These are phyloP conservation scores for Aspergillus costaricaensis DNA, from an alignment of 2,329 filamentous ascomycete species.

Conservation along the genomic window DNA sequence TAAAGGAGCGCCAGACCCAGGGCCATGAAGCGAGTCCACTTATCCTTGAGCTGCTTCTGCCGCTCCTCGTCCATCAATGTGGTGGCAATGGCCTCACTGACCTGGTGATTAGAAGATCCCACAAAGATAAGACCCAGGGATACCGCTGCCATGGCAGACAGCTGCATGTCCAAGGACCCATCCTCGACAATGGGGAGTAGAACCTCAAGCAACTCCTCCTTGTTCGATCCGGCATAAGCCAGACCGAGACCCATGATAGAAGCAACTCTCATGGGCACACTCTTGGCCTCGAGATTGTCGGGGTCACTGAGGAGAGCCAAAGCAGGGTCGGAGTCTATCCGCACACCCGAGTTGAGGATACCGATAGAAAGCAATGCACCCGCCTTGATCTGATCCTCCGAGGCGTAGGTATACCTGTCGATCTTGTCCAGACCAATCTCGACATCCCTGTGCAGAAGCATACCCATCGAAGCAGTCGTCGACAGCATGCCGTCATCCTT, in stretches of 20 bases:
- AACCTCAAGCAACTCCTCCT: constrained; percentile 80
- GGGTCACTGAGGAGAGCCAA: constrained; percentile 80
- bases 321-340: constrained; percentile 85
- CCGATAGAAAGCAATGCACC: constrained; percentile 91
- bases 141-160: constrained; percentile 93
- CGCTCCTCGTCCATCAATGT: constrained; percentile 93
- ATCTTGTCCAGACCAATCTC: constrained; percentile 91
- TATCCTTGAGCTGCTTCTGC: constrained; percentile 87
- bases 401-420: constrained; percentile 86
- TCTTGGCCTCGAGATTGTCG: constrained; percentile 77
- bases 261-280: constrained; percentile 73
- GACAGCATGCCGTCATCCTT: constrained; percentile 98
- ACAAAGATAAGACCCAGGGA: constrained; percentile 89
- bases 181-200: constrained; percentile 87
- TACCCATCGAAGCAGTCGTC: constrained; percentile 89
- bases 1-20: constrained; percentile 90
- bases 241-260: constrained; percentile 96
- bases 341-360: constrained; percentile 91
- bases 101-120: constrained; percentile 85
- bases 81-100: constrained; percentile 88
- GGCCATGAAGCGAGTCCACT: constrained; percentile 96
- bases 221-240: constrained; percentile 91
- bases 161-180: constrained; percentile 84
- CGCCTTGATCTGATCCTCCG: constrained; percentile 82
- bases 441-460: constrained; percentile 89